phyloP scores from a whole-genome alignment of 2,329 filamentous ascomycete genomes.

The Sordariomycetes sp. region DNA sequence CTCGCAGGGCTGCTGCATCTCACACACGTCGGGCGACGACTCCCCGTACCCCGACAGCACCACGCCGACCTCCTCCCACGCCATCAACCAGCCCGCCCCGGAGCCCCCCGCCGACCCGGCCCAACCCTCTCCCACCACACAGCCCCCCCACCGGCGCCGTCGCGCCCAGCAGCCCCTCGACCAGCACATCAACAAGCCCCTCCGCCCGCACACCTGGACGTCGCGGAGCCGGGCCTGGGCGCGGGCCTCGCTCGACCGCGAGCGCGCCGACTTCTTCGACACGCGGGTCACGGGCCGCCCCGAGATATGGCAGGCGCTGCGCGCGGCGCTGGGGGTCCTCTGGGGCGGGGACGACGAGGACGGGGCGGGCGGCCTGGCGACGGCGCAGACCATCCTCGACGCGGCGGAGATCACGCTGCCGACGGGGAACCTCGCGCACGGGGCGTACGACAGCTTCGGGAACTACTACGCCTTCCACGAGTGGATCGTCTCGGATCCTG shows the following conservation, averaged over 20 bases:
- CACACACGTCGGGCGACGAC: conserved; percentile 32
- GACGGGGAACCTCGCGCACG: conserved; percentile 60
- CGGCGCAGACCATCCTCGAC: conserved; percentile 71
- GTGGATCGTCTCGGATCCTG: conserved; percentile 58
- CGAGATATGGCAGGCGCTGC: conserved; percentile 74
- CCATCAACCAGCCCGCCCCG: conserved; percentile 33
- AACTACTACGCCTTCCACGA: conserved; percentile 60
- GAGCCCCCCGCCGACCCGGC: conserved; percentile 13
- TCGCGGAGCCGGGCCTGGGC: conserved; percentile 59
- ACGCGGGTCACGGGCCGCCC: conserved; percentile 68
- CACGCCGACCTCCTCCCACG: conserved; percentile 38
- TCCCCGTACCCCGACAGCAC: conserved; percentile 41
- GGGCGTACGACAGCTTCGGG: conserved; percentile 61
- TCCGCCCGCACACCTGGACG: conserved; percentile 56
- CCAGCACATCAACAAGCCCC: conserved; percentile 60
- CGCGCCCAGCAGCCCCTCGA: conserved; percentile 33
- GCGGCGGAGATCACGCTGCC: conserved; percentile 68
- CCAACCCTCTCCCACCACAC: conserved; percentile 6
- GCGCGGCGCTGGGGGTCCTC: conserved; percentile 56
- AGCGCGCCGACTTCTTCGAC: conserved; percentile 81
- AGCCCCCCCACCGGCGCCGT: conserved; percentile 13
- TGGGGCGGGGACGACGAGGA: conserved; percentile 37
- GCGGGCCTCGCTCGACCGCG: conserved; percentile 52
- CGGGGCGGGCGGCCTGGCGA: conserved; percentile 36
- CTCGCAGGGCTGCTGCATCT: neutral